phyloP scores from a whole-genome alignment of 495 filamentous ascomycete genomes.

The Aspergillus saccharolyticus region DNA sequence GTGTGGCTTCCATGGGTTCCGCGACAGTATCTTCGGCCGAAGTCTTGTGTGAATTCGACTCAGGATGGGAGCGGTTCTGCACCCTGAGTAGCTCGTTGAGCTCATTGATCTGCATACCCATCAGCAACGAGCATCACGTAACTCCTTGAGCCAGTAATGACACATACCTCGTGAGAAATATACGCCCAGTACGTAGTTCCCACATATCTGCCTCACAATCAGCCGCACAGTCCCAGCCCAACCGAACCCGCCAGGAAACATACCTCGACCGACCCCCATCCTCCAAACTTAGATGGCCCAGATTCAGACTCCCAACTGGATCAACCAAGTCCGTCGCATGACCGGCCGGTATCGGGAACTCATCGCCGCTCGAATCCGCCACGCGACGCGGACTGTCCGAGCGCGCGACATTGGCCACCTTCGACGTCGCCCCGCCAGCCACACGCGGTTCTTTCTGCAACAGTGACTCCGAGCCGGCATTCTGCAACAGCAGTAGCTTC shows the following conservation, averaged over 20 bases:
- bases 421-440: slow-evolving; percentile 14
- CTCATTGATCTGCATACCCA: slow-evolving; percentile 36
- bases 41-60: slow-evolving; percentile 19
- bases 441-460: slow-evolving; percentile 19
- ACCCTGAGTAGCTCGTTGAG: slow-evolving; percentile 43
- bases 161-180: slow-evolving; percentile 46
- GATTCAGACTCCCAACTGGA: slow-evolving; percentile 41
- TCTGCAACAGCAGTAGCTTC: slow-evolving; percentile 21
- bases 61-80: slow-evolving; percentile 38
- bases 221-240: neutral
- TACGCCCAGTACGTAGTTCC: slow-evolving; percentile 51
- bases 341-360: slow-evolving; percentile 44
- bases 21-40: slow-evolving; percentile 18
- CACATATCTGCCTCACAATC: slow-evolving; percentile 38
- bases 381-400: slow-evolving; percentile 33
- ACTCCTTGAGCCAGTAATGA: no score
- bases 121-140: slow-evolving; percentile 4
- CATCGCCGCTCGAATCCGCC: slow-evolving; percentile 37
- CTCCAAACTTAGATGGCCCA: slow-evolving; percentile 45
- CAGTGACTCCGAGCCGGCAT: slow-evolving; percentile 18
- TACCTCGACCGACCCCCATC: slow-evolving; percentile 44
- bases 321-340: slow-evolving; percentile 43
- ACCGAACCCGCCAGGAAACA: slow-evolving; percentile 13
- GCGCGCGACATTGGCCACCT: slow-evolving; percentile 13
- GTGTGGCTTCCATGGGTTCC: slow-evolving; percentile 12